Base-by-base conservation (phyloP, 306 rosid genomes). In the Lablab purpureus region DNA sequence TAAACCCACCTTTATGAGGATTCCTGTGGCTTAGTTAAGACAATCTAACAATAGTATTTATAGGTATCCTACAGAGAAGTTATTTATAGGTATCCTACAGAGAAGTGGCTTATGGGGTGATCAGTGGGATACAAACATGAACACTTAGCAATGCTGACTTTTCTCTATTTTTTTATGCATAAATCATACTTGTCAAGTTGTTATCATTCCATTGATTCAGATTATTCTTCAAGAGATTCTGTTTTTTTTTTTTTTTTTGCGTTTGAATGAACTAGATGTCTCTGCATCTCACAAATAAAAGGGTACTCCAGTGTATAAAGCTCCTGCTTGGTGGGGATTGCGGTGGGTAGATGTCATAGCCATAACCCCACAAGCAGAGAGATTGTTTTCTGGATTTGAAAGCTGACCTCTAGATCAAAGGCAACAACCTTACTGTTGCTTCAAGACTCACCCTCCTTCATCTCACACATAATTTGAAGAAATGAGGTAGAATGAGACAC, bases 151-250 rank as follows among this genome's bases (percentile, higher is more conserved):
- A 14, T 56, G 65, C 77, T 68, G 66, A 46, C 45, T 54, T 78
- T 79, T 37, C 23, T n/a, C 73, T 32, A 28, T 12, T 67, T 7
- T 41, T 73, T 68, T 3, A 47, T 36, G 46, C 63, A 55, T 36
- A 43, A 46, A 34, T 23, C 52, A 71, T 34, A n/a, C 52, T 10
- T 71, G 70, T 51, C 49, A 47, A 56, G 81, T 54, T 77, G 47
- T 43, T 78, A 14, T 32, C 55, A n/a, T 73, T 84, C 13, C 63
- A 63, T 65, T 76, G 55, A 30, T 76, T 76, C 46, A 9, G 62
- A 10, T 66, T 72, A 34, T 21, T 76, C 43, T 60, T 40, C 6
- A 70, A 63, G 52, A 50, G 45, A 46, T 32, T 67, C 68, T 2
- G 51, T 62, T 74, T n/a, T n/a, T n/a, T n/a, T n/a, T n/a, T n/a